Base-by-base conservation (phyloP, 1,139 yeast genomes). In the Ashbya aceris region DNA sequence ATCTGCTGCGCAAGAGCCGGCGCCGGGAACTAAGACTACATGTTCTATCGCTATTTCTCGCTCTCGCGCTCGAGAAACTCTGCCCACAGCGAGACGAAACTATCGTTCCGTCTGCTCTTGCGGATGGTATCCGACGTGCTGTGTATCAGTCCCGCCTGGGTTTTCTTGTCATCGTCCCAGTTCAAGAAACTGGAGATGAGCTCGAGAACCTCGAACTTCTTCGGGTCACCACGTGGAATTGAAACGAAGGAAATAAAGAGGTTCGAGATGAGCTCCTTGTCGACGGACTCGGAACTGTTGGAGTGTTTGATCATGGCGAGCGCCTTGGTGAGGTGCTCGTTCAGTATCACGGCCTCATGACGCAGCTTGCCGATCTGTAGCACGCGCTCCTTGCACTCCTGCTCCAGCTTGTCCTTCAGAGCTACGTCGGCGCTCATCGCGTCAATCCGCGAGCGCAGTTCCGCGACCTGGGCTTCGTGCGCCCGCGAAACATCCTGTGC, bases 311-410 rank as follows among this genome's bases (percentile, higher is more conserved):
- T 77, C 62, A 89, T 68, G 12, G 87, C 77, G 45, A 93, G 66
- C 1, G 97, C 94, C 58, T 91, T 89, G 12, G 95, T 87, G 45
- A 91, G 67, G 65, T 91, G 98, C 58, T 91, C 98, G 60, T 91
- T 91, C 44, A 89, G 67, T 28, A 86, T 85, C n/a, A 91, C 91
- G 1, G 95, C 94, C 62, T 91, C 97, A 59, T 91, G 97, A 43
- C 97, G 77, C 42, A 91, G 71, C 59, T 91, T 91, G 4, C 97
- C 97, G 40, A 91, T 76, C 41, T 79, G 73, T 26, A 87, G 68
- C 48, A 79, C 89, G 61, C 86, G 87, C 49, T 80, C 86, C 51
- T 83, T 83, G 10, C 72, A 60, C 42, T 77, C 81, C 23, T 63
- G 62, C 50, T 78, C 82, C 8, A 71, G 58, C 44, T 64, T 65